Evolutionary conservation across 75 land plant species (phyloP), one percentile per base, ranked within the genome.

Genomic region (Pinus albicaulis): DNA sequence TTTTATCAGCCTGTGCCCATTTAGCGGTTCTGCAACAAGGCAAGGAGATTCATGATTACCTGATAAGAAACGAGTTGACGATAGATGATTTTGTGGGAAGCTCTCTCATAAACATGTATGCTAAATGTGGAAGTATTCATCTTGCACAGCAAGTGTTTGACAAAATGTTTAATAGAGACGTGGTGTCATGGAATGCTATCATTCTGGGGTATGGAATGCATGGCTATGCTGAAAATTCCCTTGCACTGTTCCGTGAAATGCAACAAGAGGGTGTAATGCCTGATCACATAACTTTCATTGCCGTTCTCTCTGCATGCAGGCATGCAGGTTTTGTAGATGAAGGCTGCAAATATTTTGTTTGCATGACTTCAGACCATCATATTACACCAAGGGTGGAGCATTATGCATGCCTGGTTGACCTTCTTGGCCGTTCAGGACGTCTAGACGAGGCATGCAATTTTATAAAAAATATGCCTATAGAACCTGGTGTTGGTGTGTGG

Each of bases 391-490:
- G 83, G 31, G 10, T 75, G 69, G 80, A 87, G 17, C 89, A 90
- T 71, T 90, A 85, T 76, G 86, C 81, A 62, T 79, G 87, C 74
- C 73, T 87, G 86, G 78, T 90, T 10, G 90, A 90, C 76, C 86
- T 90, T 20, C 55, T 87, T 36, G 90, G 89, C 14, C 59, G 88
- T 56, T 83, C 88, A 7, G 88, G 86, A 3, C 59, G 73, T 36
- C 74, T 90, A 55, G 80, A 79, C 28, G 86, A 81, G 78, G 92
- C 86, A 22, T 57, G 73, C 34, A 62, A 58, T 13, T 57, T 90
- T 24, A 78, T 85, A 0, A 59, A 77, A 31, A 77, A 28, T 20
- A 87, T 90, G 86, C 80, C 82, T 5, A 69, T 80, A 58, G 53
- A 76, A 23, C 87, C 89, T 17, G 87, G 82, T 59, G 80, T 72